A percentile compares a stretch with the other conserved stretches of the same genome.
Evolutionary conservation across 306 rosid species (phyloP).

Genomic region (Trichosanthes truncata): DNA sequence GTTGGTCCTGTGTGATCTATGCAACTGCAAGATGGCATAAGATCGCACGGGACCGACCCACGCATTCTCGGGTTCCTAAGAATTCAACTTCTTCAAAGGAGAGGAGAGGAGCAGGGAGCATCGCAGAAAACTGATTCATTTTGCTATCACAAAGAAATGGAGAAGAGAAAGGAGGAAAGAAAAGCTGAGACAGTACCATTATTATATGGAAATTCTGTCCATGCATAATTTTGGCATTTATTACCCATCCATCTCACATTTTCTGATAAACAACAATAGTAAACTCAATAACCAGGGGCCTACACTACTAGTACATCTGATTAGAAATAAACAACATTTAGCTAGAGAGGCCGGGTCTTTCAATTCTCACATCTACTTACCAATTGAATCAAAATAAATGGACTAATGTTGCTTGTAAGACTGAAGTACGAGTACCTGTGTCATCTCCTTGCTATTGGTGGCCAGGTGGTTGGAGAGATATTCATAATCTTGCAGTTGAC

Average conservation of each 20-base stretch:
- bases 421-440: slow-evolving; percentile 16
- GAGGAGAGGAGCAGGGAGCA: slow-evolving; percentile 21
- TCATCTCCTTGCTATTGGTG: slow-evolving; percentile 30
- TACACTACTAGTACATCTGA: slow-evolving; percentile 44
- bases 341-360: slow-evolving; percentile 29
- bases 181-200: slow-evolving; percentile 21
- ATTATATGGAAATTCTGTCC: slow-evolving; percentile 31
- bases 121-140: slow-evolving; percentile 36
- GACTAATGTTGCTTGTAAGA: slow-evolving; percentile 26
- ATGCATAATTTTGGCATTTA: slow-evolving; percentile 63
- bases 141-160: slow-evolving; percentile 22
- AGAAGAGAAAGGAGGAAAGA: background rate
- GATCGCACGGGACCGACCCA: background rate
- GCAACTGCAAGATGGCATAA: background rate
- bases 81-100: background rate
- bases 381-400: slow-evolving; percentile 46
- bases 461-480: slow-evolving; percentile 11
- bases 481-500: background rate
- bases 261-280: slow-evolving; percentile 50
- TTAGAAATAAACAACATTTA: slow-evolving; percentile 21
- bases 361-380: slow-evolving; percentile 48
- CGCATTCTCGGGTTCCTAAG: background rate
- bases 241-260: slow-evolving; percentile 69
- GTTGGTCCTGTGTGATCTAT: background rate
- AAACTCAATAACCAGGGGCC: slow-evolving; percentile 62